Evolutionary conservation across 2,329 filamentous ascomycete species (phyloP), one percentile per base, ranked within the genome.

Genomic region (Epichloe uncinata): DNA sequence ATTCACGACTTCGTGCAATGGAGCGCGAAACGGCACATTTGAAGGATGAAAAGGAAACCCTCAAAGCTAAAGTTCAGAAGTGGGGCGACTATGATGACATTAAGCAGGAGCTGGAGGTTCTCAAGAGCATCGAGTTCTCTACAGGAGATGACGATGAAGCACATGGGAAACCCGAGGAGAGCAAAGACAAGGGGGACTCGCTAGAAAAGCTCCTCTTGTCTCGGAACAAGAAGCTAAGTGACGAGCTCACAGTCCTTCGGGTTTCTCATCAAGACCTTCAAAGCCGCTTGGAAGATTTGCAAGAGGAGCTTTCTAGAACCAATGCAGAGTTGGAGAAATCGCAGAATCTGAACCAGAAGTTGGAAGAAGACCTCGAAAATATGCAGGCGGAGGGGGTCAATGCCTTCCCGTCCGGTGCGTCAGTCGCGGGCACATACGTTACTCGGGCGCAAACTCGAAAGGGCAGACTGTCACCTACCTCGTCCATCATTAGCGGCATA

Each of bases 401-500:
- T 61, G 79, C 80, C 5, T 93, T 94, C 63, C 88, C 91, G 0
- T 89, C 87, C 0, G 90, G 87, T 6, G 89, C 90, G 63, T 97
- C 91, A 2, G 86, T 96, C 40, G 90, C 91, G 2, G 91, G 90
- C 40, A 97, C 91, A 3, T 94, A 95, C 64, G 79, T 82, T 47
- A 91, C 77, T 2, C 66, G 73, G 12, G 73, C 73, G 38, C 73
- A 75, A 1, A 75, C 79, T 16, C 78, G 85, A 45, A 79, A 81
- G 59, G 80, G 85, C 33, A 79, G 84, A 46, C 79, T 85, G 15
- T 97, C 93, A 3, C 94, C 93, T 0, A 97, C 93, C 1, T 97
- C 91, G 4, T 97, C 91, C 16, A 97, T 98, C 60, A 97, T 98
- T 59, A 96, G 90, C 52, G 93, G 93, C n/a, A 89, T 96, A 62